Evolutionary conservation across 2,329 filamentous ascomycete species (phyloP).

Genomic region (Pseudopithomyces maydicus): DNA sequence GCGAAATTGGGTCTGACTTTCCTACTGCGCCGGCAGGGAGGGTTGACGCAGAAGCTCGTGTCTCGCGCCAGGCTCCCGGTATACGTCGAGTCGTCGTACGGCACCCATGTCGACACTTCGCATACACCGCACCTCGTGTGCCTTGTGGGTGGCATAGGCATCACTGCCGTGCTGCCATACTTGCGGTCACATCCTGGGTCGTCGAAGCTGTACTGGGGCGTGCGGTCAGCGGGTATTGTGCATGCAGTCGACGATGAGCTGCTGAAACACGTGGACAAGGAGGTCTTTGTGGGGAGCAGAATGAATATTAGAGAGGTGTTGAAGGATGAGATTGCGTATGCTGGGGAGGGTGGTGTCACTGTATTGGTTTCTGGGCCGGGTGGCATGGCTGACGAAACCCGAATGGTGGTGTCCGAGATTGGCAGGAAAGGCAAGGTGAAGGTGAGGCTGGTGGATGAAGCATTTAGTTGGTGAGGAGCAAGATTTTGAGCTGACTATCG

Average conservation of each 20-base stretch:
- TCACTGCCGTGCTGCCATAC: constrained; percentile 14
- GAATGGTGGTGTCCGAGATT: constrained; percentile 8
- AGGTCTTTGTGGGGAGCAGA: constrained; percentile 8
- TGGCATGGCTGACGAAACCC: constrained; percentile 12
- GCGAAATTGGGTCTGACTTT: constrained; percentile 9
- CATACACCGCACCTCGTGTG: constrained; percentile 1
- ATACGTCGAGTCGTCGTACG: constrained; percentile 9
- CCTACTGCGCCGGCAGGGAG: constrained; percentile 10
- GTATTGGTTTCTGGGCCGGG: constrained; percentile 14
- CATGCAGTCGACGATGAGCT: constrained; percentile 5
- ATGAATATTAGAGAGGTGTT: constrained; percentile 8
- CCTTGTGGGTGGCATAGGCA: constrained; percentile 14
- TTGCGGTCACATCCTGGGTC: constrained; percentile 11
- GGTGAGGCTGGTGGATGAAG: constrained; percentile 10
- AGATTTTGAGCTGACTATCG: background rate
- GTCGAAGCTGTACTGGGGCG: constrained; percentile 13
- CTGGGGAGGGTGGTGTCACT: background rate
- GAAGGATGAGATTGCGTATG: constrained; percentile 5
- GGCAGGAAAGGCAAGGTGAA: constrained; percentile 7
- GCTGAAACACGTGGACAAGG: constrained; percentile 6
- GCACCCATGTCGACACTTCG: constrained; percentile 4
- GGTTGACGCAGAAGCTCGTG: constrained; percentile 6
- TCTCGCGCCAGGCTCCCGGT: constrained; percentile 5
- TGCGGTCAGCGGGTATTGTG: constrained; percentile 8
- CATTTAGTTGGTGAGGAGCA: constrained; percentile 13